These are phyloP conservation scores for Cytospora mali DNA, from an alignment of 2,329 filamentous ascomycete genomes.

Conservation along the genomic window DNA sequence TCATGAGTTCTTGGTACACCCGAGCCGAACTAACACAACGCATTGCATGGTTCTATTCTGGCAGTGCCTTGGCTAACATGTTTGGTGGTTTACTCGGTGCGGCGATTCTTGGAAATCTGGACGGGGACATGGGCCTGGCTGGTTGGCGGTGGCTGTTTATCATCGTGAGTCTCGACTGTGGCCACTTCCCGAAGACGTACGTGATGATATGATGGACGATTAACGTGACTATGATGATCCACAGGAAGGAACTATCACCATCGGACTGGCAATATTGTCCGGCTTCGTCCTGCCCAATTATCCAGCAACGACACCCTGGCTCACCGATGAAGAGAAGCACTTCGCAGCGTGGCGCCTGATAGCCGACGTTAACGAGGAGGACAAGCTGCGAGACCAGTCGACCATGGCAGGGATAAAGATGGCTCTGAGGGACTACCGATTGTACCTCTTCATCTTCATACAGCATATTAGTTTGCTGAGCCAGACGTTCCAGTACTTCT, in stretches of 20 bases:
- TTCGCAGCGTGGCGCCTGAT: slow-evolving; percentile 29
- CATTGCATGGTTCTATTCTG: slow-evolving; percentile 51
- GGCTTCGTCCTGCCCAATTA: slow-evolving; percentile 29
- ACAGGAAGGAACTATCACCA: slow-evolving; percentile 24
- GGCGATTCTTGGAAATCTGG: slow-evolving; percentile 48
- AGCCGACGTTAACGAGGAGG: slow-evolving; percentile 32
- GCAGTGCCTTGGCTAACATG: slow-evolving; percentile 51
- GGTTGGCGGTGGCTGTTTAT: slow-evolving; percentile 38
- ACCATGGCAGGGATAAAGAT: slow-evolving; percentile 33
- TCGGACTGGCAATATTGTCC: slow-evolving; percentile 24
- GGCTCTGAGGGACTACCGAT: slow-evolving; percentile 39
- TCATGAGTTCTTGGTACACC: slow-evolving; percentile 51
- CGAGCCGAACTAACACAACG: slow-evolving; percentile 47
- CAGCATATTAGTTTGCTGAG: slow-evolving; percentile 55
- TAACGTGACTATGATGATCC: not conserved
- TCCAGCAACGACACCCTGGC: slow-evolving; percentile 28
- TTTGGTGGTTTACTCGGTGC: slow-evolving; percentile 56
- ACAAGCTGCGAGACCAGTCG: slow-evolving; percentile 28
- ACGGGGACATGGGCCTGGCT: slow-evolving; percentile 37
- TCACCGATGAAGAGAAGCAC: slow-evolving; percentile 29
- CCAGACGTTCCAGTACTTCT: slow-evolving; percentile 66
- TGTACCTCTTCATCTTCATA: slow-evolving; percentile 57
- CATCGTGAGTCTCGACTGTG: slow-evolving; percentile 29
- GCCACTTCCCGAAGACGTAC: not conserved
- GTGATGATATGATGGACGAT: not conserved